A percentile compares a stretch with the other conserved stretches of the same genome.
Evolutionary conservation across 179 eudicot species (phyloP).

Genomic region (Kewa caespitosa): DNA sequence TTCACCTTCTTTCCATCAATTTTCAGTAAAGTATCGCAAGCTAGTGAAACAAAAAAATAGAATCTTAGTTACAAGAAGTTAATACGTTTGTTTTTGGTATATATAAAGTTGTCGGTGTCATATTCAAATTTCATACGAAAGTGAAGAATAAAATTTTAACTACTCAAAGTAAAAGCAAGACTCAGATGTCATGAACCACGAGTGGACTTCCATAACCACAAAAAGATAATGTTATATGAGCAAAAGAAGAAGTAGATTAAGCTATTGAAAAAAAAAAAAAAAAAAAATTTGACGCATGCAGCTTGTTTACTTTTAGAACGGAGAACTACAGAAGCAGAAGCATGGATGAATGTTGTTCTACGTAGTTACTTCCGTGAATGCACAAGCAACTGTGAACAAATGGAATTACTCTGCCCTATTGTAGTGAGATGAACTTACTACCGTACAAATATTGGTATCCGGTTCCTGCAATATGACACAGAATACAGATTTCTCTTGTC

Average conservation of each 20-base stretch:
- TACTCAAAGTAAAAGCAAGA: not conserved
- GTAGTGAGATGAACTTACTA: not conserved
- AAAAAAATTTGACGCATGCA: too few relatives aligned
- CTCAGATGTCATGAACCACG: not conserved
- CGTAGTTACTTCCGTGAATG: not conserved
- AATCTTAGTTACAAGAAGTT: not conserved
- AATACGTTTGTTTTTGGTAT: not conserved
- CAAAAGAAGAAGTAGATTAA: too few relatives aligned
- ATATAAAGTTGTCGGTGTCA: not conserved
- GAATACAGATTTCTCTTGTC: not conserved
- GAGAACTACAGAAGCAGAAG: too few relatives aligned
- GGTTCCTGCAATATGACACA: slow-evolving; percentile 15
- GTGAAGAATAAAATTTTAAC: not conserved
- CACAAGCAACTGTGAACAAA: not conserved
- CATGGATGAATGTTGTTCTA: too few relatives aligned
- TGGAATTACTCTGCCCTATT: not conserved
- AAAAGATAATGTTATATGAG: too few relatives aligned
- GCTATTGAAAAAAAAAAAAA: too few relatives aligned
- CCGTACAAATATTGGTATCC: slow-evolving; percentile 14
- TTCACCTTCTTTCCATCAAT: not conserved
- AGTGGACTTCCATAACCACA: too few relatives aligned
- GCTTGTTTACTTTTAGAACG: too few relatives aligned
- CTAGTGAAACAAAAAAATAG: not conserved
- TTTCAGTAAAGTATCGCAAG: not conserved
- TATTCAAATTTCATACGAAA: not conserved